These are phyloP conservation scores for Agarophyton chilense DNA, from an alignment of 23 red algal genomes.

Conservation along the genomic window DNA sequence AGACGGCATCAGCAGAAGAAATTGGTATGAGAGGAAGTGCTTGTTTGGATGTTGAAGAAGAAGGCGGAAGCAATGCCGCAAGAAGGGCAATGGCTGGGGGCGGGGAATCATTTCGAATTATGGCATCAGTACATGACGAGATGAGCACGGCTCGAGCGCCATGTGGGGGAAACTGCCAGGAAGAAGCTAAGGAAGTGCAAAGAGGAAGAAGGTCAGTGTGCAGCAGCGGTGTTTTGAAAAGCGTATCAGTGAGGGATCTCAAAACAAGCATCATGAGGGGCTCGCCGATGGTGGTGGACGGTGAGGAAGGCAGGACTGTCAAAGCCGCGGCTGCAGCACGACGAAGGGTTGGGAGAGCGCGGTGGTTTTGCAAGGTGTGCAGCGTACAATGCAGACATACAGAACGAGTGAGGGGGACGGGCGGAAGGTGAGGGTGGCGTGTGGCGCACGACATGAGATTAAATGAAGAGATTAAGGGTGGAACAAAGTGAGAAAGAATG, in stretches of 20 bases:
- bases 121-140: background rate
- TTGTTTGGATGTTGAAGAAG: background rate
- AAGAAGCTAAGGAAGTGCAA: background rate
- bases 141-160: conserved; percentile 3
- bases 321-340: background rate
- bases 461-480: background rate
- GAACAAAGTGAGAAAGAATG: no score
- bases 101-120: background rate
- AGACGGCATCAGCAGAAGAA: conserved; percentile 1
- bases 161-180: background rate
- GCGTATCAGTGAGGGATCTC: background rate
- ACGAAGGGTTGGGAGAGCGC: background rate
- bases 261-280: background rate
- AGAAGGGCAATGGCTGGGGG: background rate
- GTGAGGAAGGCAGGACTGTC: background rate
- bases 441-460: conserved; percentile 24
- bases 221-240: background rate
- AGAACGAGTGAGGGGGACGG: background rate
- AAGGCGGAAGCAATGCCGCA: background rate
- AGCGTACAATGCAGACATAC: conserved; percentile 14
- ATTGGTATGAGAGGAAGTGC: background rate
- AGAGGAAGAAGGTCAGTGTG: background rate
- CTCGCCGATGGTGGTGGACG: background rate
- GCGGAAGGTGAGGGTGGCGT: conserved; percentile 11
- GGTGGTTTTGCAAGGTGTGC: conserved; percentile 17